Conservation (phyloP, 2,329 filamentous ascomycete species). For the Aspergillus luchuensis region DNA sequence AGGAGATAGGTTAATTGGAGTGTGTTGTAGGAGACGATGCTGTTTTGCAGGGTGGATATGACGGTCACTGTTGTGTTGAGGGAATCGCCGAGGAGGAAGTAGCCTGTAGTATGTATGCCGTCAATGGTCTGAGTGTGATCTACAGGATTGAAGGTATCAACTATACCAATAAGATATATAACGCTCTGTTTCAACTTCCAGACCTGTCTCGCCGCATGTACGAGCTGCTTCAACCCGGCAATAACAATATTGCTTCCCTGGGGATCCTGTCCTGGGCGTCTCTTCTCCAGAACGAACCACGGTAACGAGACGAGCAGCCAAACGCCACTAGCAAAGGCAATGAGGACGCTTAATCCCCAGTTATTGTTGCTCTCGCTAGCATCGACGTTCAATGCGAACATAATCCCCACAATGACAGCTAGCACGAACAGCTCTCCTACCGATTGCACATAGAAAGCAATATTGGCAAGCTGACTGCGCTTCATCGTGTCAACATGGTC, state of each 20-base stretch:
- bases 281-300: slow-evolving; percentile 68
- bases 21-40: slow-evolving; percentile 65
- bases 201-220: slow-evolving; percentile 60
- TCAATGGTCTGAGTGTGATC: background rate
- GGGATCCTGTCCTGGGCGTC: slow-evolving; percentile 60
- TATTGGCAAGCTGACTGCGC: slow-evolving; percentile 64
- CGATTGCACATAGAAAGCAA: slow-evolving; percentile 66
- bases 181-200: slow-evolving; percentile 67
- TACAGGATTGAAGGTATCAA: background rate
- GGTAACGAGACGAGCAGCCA: slow-evolving; percentile 66
- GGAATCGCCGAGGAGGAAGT: slow-evolving; percentile 70
- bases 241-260: slow-evolving; percentile 52
- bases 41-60: slow-evolving; percentile 66
- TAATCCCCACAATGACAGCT: slow-evolving; percentile 65
- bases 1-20: slow-evolving; percentile 66
- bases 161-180: slow-evolving; percentile 62
- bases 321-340: slow-evolving; percentile 65
- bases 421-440: slow-evolving; percentile 64
- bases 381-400: slow-evolving; percentile 63
- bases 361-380: slow-evolving; percentile 63
- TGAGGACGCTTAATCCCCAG: slow-evolving; percentile 65
- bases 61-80: slow-evolving; percentile 72
- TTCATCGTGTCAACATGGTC: slow-evolving; percentile 64
- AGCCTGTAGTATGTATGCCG: slow-evolving; percentile 54
- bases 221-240: slow-evolving; percentile 64